Evolutionary conservation across 2,329 filamentous ascomycete genomes (phyloP).

Genomic region (Sordariomycetes sp.): DNA sequence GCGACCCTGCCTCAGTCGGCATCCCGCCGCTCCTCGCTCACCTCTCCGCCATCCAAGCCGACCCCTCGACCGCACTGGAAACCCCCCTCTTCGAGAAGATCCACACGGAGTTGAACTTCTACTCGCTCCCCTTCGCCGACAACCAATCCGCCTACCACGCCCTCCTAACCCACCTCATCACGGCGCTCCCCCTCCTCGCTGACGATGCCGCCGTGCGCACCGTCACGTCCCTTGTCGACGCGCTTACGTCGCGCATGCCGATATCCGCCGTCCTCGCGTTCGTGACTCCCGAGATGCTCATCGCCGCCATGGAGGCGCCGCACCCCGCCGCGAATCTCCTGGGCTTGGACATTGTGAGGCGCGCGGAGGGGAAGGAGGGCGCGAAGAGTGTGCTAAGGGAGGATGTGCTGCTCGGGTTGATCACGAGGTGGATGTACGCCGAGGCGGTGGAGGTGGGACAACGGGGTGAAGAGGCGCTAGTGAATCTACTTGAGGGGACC

Average conservation of each 20-base stretch:
- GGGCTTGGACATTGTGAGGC: background rate
- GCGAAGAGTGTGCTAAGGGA: background rate
- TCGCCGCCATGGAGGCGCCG: slow-evolving; percentile 1
- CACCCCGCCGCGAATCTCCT: slow-evolving; percentile 3
- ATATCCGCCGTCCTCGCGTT: slow-evolving; percentile 1
- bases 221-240: slow-evolving; percentile 2
- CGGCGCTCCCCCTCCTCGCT: background rate
- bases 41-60: background rate
- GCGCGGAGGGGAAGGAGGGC: slow-evolving; percentile 1
- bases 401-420: background rate
- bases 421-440: background rate
- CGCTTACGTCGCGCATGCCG: slow-evolving; percentile 2
- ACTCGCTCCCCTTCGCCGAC: slow-evolving; percentile 1
- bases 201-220: background rate
- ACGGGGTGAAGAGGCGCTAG: slow-evolving; percentile 1
- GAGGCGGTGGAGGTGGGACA: slow-evolving; percentile 1
- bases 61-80: background rate
- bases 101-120: slow-evolving; percentile 1
- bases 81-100: slow-evolving; percentile 2
- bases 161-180: slow-evolving; percentile 2
- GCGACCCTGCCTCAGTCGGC: slow-evolving; percentile 3
- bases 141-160: slow-evolving; percentile 1
- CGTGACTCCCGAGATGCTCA: background rate
- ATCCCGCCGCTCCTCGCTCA: slow-evolving; percentile 4
- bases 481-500: slow-evolving; percentile 1